phyloP scores from a whole-genome alignment of 371 early-diverging fungal genomes.

The Circinella umbellata region DNA sequence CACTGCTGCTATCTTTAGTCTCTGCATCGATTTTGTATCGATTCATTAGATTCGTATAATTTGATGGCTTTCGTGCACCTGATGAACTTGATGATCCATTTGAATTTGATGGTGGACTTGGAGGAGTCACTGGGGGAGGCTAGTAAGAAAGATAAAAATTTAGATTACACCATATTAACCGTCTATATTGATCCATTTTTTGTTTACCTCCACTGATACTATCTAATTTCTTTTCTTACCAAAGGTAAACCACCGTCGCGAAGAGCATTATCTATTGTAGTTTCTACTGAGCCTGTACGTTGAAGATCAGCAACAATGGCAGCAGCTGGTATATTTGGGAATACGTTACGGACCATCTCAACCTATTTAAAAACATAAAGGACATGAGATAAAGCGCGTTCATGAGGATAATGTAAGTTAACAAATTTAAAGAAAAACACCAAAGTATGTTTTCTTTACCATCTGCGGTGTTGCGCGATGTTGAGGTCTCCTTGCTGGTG shows the following conservation, averaged over 20 bases:
- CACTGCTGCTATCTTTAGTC: conserved; percentile 34
- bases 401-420: too few species aligned
- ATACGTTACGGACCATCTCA: conserved; percentile 81
- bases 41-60: conserved; percentile 51
- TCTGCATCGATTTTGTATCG: conserved; percentile 59
- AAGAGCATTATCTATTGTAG: conserved; percentile 88
- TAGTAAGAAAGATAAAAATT: neutral
- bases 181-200: too few species aligned
- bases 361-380: conserved; percentile 44
- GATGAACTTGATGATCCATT: conserved; percentile 43
- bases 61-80: conserved; percentile 35
- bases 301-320: conserved; percentile 85
- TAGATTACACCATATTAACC: neutral
- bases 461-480: conserved; percentile 66
- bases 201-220: too few species aligned
- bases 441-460: conserved; percentile 40
- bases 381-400: too few species aligned
- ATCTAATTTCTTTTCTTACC: conserved; percentile 37
- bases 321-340: conserved; percentile 84
- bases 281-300: conserved; percentile 86
- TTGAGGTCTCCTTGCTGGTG: conserved; percentile 40
- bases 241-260: conserved; percentile 75
- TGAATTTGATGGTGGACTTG: conserved; percentile 19
- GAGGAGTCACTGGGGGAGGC: conserved; percentile 34
- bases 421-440: conserved; percentile 3